Evolutionary conservation across 2,329 filamentous ascomycete genomes (phyloP).

Genomic region (Penicillium sp.): DNA sequence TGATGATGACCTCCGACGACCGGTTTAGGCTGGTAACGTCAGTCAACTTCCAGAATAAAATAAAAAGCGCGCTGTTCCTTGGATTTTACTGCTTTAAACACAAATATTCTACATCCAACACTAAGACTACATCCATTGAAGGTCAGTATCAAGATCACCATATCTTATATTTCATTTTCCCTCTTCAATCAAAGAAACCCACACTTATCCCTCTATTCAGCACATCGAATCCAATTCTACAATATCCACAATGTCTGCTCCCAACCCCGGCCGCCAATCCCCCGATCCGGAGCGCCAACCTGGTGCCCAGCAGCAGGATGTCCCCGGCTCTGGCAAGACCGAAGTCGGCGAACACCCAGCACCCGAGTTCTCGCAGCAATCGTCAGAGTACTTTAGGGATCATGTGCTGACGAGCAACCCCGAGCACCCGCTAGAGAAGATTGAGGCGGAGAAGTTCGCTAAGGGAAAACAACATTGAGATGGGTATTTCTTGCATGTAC

Average conservation of each 20-base stretch:
- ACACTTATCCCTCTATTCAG: background rate
- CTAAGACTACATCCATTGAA: background rate
- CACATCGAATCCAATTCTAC: background rate
- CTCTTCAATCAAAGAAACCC: background rate
- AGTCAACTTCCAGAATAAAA: conserved; percentile 1
- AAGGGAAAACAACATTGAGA: conserved; percentile 9
- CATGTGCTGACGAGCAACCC: conserved; percentile 35
- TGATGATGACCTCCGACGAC: conserved; percentile 24
- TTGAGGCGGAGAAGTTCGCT: conserved; percentile 30
- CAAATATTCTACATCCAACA: background rate
- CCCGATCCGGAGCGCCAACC: conserved; percentile 62
- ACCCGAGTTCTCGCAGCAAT: conserved; percentile 11
- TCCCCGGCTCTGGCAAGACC: conserved; percentile 51
- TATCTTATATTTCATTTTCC: background rate
- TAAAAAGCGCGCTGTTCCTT: background rate
- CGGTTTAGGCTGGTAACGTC: conserved; percentile 16
- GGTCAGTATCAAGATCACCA: background rate
- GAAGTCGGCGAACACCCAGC: conserved; percentile 35
- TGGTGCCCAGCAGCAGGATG: conserved; percentile 54
- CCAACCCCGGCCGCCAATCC: conserved; percentile 62
- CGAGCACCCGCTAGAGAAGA: conserved; percentile 32
- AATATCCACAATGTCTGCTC: conserved; percentile 48
- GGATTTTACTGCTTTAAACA: background rate
- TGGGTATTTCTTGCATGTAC: background rate
- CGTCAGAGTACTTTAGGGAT: conserved; percentile 24